phyloP scores from a whole-genome alignment of 495 filamentous ascomycete genomes.

The Penicillium chermesinum region DNA sequence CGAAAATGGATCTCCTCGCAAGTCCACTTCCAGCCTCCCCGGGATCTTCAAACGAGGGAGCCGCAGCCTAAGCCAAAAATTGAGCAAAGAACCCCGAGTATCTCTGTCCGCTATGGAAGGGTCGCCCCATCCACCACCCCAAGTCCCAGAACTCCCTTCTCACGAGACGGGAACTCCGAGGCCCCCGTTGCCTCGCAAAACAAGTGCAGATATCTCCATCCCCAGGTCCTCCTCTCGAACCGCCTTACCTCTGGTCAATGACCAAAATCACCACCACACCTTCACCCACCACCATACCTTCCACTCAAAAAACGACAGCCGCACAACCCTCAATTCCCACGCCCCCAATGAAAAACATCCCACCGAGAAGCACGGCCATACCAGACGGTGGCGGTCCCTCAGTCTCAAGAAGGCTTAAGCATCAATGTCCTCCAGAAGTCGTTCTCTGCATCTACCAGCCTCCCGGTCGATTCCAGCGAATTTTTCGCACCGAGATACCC shows the following conservation, averaged over 20 bases:
- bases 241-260: background rate
- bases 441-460: conserved; percentile 8
- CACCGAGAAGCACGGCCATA: conserved; percentile 16
- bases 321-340: background rate
- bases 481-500: conserved; percentile 18
- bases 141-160: conserved; percentile 16
- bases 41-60: conserved; percentile 52
- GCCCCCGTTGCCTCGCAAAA: conserved; percentile 3
- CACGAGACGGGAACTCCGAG: conserved; percentile 6
- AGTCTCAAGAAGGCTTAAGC: conserved; percentile 26
- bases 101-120: conserved; percentile 28
- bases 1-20: conserved; percentile 37
- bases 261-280: background rate
- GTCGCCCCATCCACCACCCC: conserved; percentile 7
- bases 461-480: conserved; percentile 6
- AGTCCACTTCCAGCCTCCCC: conserved; percentile 32
- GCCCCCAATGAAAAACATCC: conserved; percentile 2
- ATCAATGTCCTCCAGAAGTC: conserved; percentile 1
- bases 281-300: background rate
- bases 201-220: conserved; percentile 8
- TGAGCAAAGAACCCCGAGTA: conserved; percentile 32
- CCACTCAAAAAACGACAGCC: background rate
- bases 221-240: conserved; percentile 6
- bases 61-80: conserved; percentile 53
- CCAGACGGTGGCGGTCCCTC: conserved; percentile 24